phyloP scores from a whole-genome alignment of 2,329 filamentous ascomycete species.

The Cladorrhinum sp. region DNA sequence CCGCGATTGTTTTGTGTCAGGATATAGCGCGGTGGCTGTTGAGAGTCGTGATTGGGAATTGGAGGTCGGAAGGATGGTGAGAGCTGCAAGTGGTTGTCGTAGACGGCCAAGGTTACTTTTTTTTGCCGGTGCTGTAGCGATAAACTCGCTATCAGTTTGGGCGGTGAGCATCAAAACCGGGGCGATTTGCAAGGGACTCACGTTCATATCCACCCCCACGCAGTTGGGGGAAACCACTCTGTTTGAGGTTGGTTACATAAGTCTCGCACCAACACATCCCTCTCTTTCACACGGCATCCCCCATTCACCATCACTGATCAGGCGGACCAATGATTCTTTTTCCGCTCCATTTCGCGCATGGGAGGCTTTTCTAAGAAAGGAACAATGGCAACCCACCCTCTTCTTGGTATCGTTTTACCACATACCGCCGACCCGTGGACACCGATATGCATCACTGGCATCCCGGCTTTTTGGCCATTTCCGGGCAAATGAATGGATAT shows the following conservation, averaged over 20 bases:
- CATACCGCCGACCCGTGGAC: neutral
- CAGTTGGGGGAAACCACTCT: neutral
- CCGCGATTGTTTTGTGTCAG: neutral
- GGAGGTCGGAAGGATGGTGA: neutral
- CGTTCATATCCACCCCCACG: neutral
- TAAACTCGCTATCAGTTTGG: constrained; percentile 3
- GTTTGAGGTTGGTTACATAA: neutral
- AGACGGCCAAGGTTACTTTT: constrained; percentile 1
- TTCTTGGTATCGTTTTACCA: neutral
- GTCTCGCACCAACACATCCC: neutral
- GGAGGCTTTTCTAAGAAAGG: neutral
- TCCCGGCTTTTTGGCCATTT: neutral
- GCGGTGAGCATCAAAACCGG: neutral
- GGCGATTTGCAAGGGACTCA: neutral
- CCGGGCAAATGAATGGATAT: neutral
- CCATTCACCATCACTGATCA: constrained; percentile 2
- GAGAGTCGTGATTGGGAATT: neutral
- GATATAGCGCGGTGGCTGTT: neutral
- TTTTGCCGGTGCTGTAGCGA: constrained; percentile 4
- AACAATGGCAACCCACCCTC: neutral
- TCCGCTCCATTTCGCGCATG: neutral
- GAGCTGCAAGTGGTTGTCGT: neutral
- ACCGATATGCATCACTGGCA: neutral
- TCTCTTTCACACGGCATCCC: neutral
- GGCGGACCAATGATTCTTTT: constrained; percentile 1